Percentiles rank a stretch among this genome's conserved stretches.
Evolutionary conservation across 2,329 filamentous ascomycete genomes (phyloP).

Genomic region (Fusarium sp.): DNA sequence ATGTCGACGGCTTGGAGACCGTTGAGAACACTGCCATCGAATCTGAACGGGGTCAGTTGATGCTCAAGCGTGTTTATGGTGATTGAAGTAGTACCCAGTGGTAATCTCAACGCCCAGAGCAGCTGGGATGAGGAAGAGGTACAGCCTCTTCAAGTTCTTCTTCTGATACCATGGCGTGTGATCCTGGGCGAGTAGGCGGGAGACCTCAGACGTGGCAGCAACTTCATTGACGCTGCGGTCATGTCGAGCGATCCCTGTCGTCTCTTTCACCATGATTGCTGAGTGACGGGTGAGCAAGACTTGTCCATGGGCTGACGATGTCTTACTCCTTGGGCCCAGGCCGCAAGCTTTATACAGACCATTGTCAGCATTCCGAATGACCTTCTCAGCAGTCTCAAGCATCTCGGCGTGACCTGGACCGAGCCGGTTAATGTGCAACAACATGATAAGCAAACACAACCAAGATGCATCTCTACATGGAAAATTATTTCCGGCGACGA

Average conservation of each 20-base stretch:
- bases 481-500: no score
- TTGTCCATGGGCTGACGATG: no score
- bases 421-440: no score
- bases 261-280: conserved; percentile 1
- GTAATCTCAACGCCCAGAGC: conserved; percentile 6
- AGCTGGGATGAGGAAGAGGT: neutral
- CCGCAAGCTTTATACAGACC: no score
- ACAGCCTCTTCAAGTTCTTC: conserved; percentile 4
- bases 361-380: no score
- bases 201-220: conserved; percentile 3
- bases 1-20: conserved; percentile 23
- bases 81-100: neutral
- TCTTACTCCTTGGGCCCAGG: no score
- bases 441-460: no score
- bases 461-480: no score
- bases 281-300: neutral
- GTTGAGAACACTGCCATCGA: conserved; percentile 10
- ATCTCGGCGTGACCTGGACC: no score
- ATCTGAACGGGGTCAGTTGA: neutral
- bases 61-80: no score
- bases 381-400: no score
- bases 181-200: conserved; percentile 1
- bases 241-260: conserved; percentile 5
- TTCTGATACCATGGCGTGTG: conserved; percentile 6
- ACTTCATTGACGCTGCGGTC: conserved; percentile 1